phyloP scores from a whole-genome alignment of 2,329 filamentous ascomycete genomes.

The Didymella pinodella region DNA sequence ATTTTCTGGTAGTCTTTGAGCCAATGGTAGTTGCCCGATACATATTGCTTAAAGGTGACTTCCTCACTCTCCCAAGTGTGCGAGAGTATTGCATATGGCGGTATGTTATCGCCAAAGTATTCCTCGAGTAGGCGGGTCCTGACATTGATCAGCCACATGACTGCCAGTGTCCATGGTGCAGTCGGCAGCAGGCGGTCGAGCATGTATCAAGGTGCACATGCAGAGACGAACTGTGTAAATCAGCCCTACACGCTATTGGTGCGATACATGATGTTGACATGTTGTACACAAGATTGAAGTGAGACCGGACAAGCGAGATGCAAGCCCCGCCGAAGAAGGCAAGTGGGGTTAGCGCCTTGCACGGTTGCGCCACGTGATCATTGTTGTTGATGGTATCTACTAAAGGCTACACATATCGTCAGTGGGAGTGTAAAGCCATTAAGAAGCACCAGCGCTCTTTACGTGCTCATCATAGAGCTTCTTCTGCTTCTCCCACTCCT shows the following conservation, averaged over 20 bases:
- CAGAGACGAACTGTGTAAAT: background rate
- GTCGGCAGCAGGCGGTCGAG: background rate
- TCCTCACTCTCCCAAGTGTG: constrained; percentile 20
- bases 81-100: constrained; percentile 13
- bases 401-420: background rate
- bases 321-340: background rate
- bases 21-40: background rate
- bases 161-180: background rate
- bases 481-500: constrained; percentile 91
- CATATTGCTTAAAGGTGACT: constrained; percentile 5
- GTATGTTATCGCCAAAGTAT: constrained; percentile 6
- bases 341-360: background rate
- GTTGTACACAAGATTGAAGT: background rate
- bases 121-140: background rate
- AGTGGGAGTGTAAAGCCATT: background rate
- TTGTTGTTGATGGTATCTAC: background rate
- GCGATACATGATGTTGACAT: too few species aligned
- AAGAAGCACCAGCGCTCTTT: constrained; percentile 21
- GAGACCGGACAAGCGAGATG: background rate
- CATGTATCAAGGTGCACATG: background rate
- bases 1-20: constrained; percentile 5
- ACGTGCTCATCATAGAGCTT: constrained; percentile 71
- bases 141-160: constrained; percentile 7
- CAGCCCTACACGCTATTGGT: too few species aligned
- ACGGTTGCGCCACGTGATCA: background rate